Percentiles rank a stretch among this genome's conserved stretches.
Evolutionary conservation across 176 grass and related monocot species (phyloP).

Genomic region (Sorghum bicolor): DNA sequence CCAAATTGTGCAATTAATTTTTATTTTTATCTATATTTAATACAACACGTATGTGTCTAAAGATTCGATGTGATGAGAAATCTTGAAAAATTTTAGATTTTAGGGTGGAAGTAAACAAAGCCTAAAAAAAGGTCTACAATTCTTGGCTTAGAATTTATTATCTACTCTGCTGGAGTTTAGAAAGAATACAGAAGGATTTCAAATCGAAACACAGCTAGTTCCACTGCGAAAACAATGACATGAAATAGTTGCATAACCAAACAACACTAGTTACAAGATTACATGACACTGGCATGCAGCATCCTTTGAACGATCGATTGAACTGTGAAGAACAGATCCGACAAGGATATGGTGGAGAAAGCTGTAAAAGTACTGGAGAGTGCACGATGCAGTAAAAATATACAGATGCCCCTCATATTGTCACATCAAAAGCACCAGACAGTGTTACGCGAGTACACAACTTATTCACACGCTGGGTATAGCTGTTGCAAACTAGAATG

Average conservation of each 20-base stretch:
- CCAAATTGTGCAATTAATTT: too few species aligned
- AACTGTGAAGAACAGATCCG: neutral
- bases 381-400: neutral
- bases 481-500: constrained; percentile 34
- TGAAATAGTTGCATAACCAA: neutral
- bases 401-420: neutral
- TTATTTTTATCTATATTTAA: too few species aligned
- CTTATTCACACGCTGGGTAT: constrained; percentile 42
- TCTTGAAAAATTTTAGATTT: too few species aligned
- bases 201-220: neutral
- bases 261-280: neutral
- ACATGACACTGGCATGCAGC: neutral
- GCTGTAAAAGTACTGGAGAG: neutral
- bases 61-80: too few species aligned
- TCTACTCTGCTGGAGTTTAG: neutral
- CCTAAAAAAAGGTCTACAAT: too few species aligned
- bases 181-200: neutral
- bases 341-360: neutral
- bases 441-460: constrained; percentile 2
- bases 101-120: too few species aligned
- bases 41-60: too few species aligned
- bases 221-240: neutral
- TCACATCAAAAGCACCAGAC: neutral
- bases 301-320: neutral
- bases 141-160: neutral